A percentile compares a stretch with the other conserved stretches of the same genome.
Evolutionary conservation across 768 basidiomycete species (phyloP).

Genomic region (Agaricus subrufescens): DNA sequence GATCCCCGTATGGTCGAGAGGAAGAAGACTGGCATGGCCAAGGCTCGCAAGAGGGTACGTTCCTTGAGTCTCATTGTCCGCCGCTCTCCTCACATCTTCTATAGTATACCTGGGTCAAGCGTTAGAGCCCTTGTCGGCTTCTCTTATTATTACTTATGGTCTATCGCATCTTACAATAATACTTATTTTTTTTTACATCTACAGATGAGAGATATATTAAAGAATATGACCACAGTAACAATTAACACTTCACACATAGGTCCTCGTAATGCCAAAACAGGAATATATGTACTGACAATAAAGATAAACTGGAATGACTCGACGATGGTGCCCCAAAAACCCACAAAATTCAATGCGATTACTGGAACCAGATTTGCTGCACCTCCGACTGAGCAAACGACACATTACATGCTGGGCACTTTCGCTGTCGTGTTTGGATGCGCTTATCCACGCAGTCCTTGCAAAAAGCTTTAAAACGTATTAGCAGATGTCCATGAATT

Average conservation of each 20-base stretch:
- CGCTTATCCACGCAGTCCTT: slow-evolving; percentile 83
- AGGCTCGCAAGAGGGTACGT: slow-evolving; percentile 89
- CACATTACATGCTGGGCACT: slow-evolving; percentile 86
- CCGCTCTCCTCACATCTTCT: slow-evolving; percentile 6
- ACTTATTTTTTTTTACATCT: slow-evolving; percentile 11
- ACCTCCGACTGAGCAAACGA: slow-evolving; percentile 84
- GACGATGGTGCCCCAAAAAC: slow-evolving; percentile 4
- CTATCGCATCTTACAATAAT: slow-evolving; percentile 10
- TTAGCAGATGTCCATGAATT: background rate
- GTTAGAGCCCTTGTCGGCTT: slow-evolving; percentile 36
- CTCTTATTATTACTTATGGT: slow-evolving; percentile 9
- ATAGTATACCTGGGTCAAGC: slow-evolving; percentile 96
- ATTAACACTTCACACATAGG: slow-evolving; percentile 8
- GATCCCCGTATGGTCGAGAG: slow-evolving; percentile 98
- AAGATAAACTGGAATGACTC: slow-evolving; percentile 7
- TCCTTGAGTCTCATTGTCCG: slow-evolving; percentile 1
- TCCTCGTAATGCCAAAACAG: slow-evolving; percentile 9
- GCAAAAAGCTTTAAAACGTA: slow-evolving; percentile 65
- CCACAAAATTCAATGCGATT: slow-evolving; percentile 18
- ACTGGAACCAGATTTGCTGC: slow-evolving; percentile 44
- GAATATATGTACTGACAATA: slow-evolving; percentile 12
- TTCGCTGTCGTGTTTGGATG: slow-evolving; percentile 83
- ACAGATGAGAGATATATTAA: slow-evolving; percentile 12
- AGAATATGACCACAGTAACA: background rate
- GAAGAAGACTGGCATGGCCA: slow-evolving; percentile 91